Evolutionary conservation across 2,329 filamentous ascomycete genomes (phyloP).

Genomic region (Amauroascus verrucosus): DNA sequence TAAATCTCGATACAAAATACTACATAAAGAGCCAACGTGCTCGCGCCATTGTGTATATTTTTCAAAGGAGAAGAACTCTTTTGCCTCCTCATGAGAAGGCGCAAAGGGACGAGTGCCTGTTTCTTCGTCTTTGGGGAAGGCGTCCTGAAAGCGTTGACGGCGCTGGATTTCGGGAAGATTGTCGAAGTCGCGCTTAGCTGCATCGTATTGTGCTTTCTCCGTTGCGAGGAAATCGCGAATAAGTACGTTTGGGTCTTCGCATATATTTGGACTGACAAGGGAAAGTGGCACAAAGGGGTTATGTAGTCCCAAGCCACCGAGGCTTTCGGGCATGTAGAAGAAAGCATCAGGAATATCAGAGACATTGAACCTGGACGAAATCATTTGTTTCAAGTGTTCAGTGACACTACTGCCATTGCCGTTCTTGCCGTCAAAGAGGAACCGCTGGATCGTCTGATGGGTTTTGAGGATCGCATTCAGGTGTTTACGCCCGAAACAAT

Average conservation of each 20-base stretch:
- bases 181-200: constrained; percentile 21
- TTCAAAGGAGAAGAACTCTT: constrained; percentile 29
- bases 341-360: constrained; percentile 37
- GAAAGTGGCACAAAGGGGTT: constrained; percentile 40
- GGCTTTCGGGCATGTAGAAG: constrained; percentile 38
- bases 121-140: constrained; percentile 15
- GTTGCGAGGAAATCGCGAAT: constrained; percentile 20
- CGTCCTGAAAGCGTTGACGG: constrained; percentile 6
- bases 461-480: constrained; percentile 40
- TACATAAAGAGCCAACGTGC: constrained; percentile 11
- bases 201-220: constrained; percentile 21
- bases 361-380: constrained; percentile 41
- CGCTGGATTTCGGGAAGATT: constrained; percentile 13
- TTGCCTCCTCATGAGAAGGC: constrained; percentile 5
- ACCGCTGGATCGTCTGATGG: constrained; percentile 38
- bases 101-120: constrained; percentile 12
- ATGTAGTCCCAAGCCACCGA: constrained; percentile 40
- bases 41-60: constrained; percentile 30
- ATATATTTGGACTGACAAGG: constrained; percentile 26
- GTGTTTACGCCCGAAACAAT: constrained; percentile 42
- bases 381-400: constrained; percentile 41
- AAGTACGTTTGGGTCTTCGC: constrained; percentile 20
- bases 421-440: constrained; percentile 34
- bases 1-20: constrained; percentile 22
- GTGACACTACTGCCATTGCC: constrained; percentile 33